Evolutionary conservation across 805 yeast genomes (phyloP).

Genomic region (Grigorovia yakushimaensis): DNA sequence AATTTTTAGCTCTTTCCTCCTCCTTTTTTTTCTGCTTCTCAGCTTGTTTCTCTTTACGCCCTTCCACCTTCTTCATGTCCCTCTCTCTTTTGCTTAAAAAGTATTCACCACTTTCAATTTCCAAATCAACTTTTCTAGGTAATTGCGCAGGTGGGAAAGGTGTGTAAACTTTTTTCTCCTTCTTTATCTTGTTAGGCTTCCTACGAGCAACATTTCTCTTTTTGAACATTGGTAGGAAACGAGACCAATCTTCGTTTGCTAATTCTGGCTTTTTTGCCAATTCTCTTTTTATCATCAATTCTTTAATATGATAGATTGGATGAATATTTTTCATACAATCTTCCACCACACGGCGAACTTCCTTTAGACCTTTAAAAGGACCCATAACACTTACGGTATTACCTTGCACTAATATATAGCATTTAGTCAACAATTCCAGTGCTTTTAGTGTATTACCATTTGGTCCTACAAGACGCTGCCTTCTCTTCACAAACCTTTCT

Average conservation of each 20-base stretch:
- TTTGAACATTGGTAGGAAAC: conserved; percentile 93
- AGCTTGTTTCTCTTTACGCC: conserved; percentile 70
- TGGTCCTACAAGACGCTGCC: conserved; percentile 95
- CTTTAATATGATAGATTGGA: conserved; percentile 97
- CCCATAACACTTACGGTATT: conserved; percentile 97
- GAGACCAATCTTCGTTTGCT: conserved; percentile 92
- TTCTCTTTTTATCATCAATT: conserved; percentile 94
- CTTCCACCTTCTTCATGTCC: conserved; percentile 57
- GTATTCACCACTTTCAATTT: conserved; percentile 97
- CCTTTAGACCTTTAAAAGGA: conserved; percentile 85
- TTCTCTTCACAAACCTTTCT: conserved; percentile 87
- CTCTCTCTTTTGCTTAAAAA: conserved; percentile 84
- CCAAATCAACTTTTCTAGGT: conserved; percentile 94
- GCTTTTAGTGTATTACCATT: conserved; percentile 95
- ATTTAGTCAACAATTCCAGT: conserved; percentile 84
- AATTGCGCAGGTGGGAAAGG: conserved; percentile 98
- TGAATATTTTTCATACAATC: conserved; percentile 96
- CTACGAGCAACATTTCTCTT: conserved; percentile 92
- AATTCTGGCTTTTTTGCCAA: conserved; percentile 90
- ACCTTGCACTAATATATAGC: conserved; percentile 95
- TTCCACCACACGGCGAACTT: conserved; percentile 86
- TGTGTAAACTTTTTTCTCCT: conserved; percentile 69
- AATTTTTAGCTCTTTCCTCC: conserved; percentile 65
- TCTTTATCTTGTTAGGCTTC: conserved; percentile 63
- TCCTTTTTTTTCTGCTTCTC: conserved; percentile 57